phyloP scores from a whole-genome alignment of 1,139 yeast genomes.

The Debaryomyces robertsiae region DNA sequence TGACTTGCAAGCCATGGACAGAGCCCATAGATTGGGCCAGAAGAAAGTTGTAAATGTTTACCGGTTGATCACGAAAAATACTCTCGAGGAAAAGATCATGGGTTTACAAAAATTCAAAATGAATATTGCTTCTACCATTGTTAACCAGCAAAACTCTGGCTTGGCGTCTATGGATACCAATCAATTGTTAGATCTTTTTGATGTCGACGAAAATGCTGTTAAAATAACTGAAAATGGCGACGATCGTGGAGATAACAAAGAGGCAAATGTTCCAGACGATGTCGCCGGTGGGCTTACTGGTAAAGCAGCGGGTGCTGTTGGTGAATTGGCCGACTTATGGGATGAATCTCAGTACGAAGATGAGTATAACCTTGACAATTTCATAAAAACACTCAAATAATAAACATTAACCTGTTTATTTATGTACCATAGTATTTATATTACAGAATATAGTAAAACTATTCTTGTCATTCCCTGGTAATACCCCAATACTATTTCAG shows the following conservation, averaged over 20 bases:
- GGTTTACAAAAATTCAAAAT: constrained; percentile 96
- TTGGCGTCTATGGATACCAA: constrained; percentile 95
- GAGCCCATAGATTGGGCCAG: constrained; percentile 98
- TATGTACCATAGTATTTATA: constrained; percentile 8
- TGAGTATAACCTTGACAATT: constrained; percentile 90
- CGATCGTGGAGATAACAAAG: constrained; percentile 25
- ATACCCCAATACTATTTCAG: too few species aligned
- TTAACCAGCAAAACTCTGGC: constrained; percentile 95
- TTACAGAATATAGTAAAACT: constrained; percentile 2
- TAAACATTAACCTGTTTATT: constrained; percentile 1
- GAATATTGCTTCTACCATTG: constrained; percentile 95
- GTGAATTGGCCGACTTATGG: constrained; percentile 94
- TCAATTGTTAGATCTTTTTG: constrained; percentile 88
- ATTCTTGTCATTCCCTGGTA: too few species aligned
- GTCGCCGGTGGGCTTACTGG: constrained; percentile 65
- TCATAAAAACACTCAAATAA: constrained; percentile 72
- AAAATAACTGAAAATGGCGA: constrained; percentile 36
- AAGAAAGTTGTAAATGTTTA: constrained; percentile 96
- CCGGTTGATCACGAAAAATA: constrained; percentile 86
- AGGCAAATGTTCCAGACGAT: constrained; percentile 49
- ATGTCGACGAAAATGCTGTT: constrained; percentile 61
- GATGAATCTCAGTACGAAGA: constrained; percentile 95
- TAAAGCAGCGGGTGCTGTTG: constrained; percentile 72
- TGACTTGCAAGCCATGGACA: constrained; percentile 98
- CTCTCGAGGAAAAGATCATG: constrained; percentile 97